Conservation (phyloP, 768 basidiomycete genomes). For the Tubosaeta sp. region DNA sequence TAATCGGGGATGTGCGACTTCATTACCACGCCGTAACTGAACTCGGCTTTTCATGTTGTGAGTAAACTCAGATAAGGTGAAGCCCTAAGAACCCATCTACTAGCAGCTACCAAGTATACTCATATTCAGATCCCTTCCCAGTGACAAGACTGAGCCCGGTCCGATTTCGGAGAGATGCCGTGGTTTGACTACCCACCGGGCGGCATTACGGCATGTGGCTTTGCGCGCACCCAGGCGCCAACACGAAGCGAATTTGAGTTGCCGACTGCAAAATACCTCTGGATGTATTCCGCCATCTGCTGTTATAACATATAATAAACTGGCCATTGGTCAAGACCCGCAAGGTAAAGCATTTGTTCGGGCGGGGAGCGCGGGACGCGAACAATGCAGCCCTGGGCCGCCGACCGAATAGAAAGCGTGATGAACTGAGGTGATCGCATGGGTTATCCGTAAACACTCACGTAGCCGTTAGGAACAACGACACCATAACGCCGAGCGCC, state of each 20-base stretch:
- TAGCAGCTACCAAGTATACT: background rate
- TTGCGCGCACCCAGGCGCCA: slow-evolving; percentile 12
- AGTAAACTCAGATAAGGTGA: slow-evolving; percentile 18
- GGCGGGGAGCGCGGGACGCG: too few species aligned
- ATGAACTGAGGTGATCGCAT: slow-evolving; percentile 15
- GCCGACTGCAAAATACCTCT: too few species aligned
- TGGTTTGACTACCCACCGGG: too few species aligned
- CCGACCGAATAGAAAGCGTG: too few species aligned
- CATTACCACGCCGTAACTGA: slow-evolving; percentile 16
- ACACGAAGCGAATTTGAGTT: slow-evolving; percentile 24
- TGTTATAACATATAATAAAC: slow-evolving; percentile 14
- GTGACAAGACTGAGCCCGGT: background rate
- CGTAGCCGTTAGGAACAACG: background rate
- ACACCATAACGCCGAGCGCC: background rate
- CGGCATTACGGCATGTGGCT: slow-evolving; percentile 27
- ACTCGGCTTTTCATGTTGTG: slow-evolving; percentile 13
- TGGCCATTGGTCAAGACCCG: too few species aligned
- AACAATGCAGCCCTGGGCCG: too few species aligned
- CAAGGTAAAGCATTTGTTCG: too few species aligned
- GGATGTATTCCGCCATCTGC: background rate
- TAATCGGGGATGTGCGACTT: slow-evolving; percentile 17
- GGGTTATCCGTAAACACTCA: slow-evolving; percentile 8
- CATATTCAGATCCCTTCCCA: background rate
- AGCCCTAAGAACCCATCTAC: too few species aligned
- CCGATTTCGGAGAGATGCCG: background rate